A percentile compares a stretch with the other conserved stretches of the same genome.
Conservation (phyloP, 1,139 yeast genomes). For the Debaryomyces coudertii region DNA sequence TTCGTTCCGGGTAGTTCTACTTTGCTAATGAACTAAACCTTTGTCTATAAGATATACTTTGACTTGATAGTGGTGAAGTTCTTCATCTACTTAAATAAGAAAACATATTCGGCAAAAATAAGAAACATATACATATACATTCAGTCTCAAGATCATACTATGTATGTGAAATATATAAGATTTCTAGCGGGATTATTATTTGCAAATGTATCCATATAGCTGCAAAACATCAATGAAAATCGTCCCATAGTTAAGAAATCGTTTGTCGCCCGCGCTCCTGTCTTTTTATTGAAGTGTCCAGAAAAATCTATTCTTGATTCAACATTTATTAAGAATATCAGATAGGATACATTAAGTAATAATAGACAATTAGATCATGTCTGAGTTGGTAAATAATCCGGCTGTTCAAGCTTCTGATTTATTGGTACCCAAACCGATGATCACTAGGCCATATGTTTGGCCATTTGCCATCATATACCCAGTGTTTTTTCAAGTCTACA, state of each 20-base stretch:
- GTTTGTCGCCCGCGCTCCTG: slow-evolving; percentile 1
- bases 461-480: slow-evolving; percentile 87
- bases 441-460: slow-evolving; percentile 77
- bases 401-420: slow-evolving; percentile 67
- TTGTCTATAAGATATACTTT: too few relatives aligned
- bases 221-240: background rate
- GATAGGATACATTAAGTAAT: background rate
- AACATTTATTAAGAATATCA: background rate
- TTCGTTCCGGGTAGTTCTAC: too few relatives aligned
- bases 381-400: slow-evolving; percentile 54
- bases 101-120: too few relatives aligned
- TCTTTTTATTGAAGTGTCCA: slow-evolving; percentile 1
- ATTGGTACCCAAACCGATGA: slow-evolving; percentile 65
- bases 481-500: slow-evolving; percentile 65
- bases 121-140: too few relatives aligned
- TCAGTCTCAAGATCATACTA: too few relatives aligned
- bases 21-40: too few relatives aligned
- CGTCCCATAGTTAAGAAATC: background rate
- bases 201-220: background rate
- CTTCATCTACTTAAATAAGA: too few relatives aligned
- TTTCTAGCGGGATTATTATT: background rate
- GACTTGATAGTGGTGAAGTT: too few relatives aligned
- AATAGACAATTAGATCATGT: slow-evolving; percentile 24
- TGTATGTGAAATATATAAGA: background rate
- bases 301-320: background rate